Evolutionary conservation across 371 early-diverging fungal genomes (phyloP), one percentile per base, ranked within the genome.

Genomic region (Spraguea lophii): DNA sequence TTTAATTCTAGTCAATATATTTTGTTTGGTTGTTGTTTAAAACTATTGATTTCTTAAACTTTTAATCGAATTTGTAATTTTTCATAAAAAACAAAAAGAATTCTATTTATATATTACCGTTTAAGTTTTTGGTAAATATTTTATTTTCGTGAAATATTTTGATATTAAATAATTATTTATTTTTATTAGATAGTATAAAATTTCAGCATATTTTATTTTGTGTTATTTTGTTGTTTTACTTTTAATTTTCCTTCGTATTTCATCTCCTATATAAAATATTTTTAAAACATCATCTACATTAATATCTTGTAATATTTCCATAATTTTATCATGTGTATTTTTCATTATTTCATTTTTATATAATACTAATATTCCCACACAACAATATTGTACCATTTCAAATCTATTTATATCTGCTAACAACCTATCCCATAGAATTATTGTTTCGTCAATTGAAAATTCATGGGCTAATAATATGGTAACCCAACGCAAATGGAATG

Each of bases 381-480:
- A 30, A 45, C 60, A 59, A 44, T 60, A 69, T 13, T 45, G 38
- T 32, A 72, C 52, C 23, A 68, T 47, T 32, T 68, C 59, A 43
- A 62, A 61, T 38, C 61, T 59, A 16, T 40, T 48, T n/a, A 38
- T 12, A 57, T 67, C 68, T 3, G 54, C n/a, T 15, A 72, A 59
- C 16, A 69, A 40, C 43, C 54, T 47, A 48, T 72, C 73, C 73
- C 73, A 72, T 17, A 72, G 45, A 43, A 44, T 45, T 10, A 68
- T 23, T 17, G 59, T 50, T 10, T 66, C 57, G 4, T 57, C 47
- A 13, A 65, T 42, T 13, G 39, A 16, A 50, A 62, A 68, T 46
- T 65, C 68, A 1, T 51, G 41, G 20, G 57, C 36, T 40, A 72
- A 66, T 15, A 68, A 38, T 9, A 67, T 39, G 0, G 64, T 19